Evolutionary conservation across 202 grass and related monocot species (phyloP), one percentile per base, ranked within the genome.

Genomic region (Panicum hallii): DNA sequence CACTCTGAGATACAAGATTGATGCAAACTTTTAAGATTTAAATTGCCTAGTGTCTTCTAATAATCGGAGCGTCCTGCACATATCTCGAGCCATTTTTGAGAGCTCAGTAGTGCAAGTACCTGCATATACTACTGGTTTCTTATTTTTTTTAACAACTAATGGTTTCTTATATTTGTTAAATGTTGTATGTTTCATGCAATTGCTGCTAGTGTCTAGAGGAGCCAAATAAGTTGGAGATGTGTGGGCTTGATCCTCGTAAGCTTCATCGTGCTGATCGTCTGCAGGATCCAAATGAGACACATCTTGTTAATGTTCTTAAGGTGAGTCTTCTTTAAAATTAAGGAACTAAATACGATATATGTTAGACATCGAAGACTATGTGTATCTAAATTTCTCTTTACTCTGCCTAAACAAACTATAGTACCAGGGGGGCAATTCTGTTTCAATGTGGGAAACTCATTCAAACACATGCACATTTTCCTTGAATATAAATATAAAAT

Each of bases 231-330:
- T 62, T 92, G 74, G 80, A 84, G 67, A 77, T 90, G 10, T 92
- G 90, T 66, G 90, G 87, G 50, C 90, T 92, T 56, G 70, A 92
- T 85, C 84, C 90, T 74, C 63, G 72, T 84, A 54, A 75, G 58
- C 90, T 92, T 78, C 64, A 92, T 58, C 84, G 90, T 5, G 8
- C 56, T 73, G 90, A 92, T 63, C 87, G 90, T 75, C 38, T 90
- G 47, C 90, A 92, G 67, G 90, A 92, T 72, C 56, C 79, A 78
- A 77, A 84, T 77, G 73, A 90, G n/a, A 73, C 42, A 47, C 23
- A 90, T 85, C 84, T 87, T 87, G 82, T 87, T 86, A 92, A 92
- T 72, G 53, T 87, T 84, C 83, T 92, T 26, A 92, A 92, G 90
- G 90, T 90, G 48, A 69, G 1, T 77, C 17, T 67, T 67, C 12